These are phyloP conservation scores for Amanita molliuscula DNA, from an alignment of 768 basidiomycete genomes.

Conservation along the genomic window DNA sequence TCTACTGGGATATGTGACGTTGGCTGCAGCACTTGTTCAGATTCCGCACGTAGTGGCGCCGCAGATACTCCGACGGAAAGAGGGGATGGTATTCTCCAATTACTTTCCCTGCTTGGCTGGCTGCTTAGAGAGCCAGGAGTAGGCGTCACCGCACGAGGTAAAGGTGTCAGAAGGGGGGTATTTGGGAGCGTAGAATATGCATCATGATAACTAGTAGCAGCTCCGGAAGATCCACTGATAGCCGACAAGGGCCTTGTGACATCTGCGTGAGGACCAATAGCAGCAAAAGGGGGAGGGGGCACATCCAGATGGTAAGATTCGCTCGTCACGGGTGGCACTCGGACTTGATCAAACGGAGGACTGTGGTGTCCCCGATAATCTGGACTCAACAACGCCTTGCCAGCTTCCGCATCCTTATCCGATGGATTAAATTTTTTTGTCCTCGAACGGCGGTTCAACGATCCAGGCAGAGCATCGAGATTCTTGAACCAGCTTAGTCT, in stretches of 20 bases:
- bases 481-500: conserved; percentile 54
- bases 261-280: conserved; percentile 25
- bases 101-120: conserved; percentile 11
- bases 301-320: background rate
- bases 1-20: background rate
- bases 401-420: conserved; percentile 40
- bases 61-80: background rate
- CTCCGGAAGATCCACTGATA: conserved; percentile 38
- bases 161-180: conserved; percentile 29
- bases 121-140: conserved; percentile 13
- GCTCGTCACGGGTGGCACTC: background rate
- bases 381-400: conserved; percentile 24
- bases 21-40: background rate
- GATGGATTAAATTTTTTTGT: conserved; percentile 12
- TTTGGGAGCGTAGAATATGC: conserved; percentile 41
- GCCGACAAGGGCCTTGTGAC: conserved; percentile 47
- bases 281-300: background rate
- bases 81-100: conserved; percentile 13
- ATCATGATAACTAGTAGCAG: conserved; percentile 53
- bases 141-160: conserved; percentile 39
- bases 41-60: background rate
- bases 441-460: conserved; percentile 12
- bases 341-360: background rate
- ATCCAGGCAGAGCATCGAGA: conserved; percentile 14
- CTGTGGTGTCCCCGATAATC: background rate